These are phyloP conservation scores for Xylaria hypoxylon DNA, from an alignment of 2,329 filamentous ascomycete genomes.

Conservation along the genomic window DNA sequence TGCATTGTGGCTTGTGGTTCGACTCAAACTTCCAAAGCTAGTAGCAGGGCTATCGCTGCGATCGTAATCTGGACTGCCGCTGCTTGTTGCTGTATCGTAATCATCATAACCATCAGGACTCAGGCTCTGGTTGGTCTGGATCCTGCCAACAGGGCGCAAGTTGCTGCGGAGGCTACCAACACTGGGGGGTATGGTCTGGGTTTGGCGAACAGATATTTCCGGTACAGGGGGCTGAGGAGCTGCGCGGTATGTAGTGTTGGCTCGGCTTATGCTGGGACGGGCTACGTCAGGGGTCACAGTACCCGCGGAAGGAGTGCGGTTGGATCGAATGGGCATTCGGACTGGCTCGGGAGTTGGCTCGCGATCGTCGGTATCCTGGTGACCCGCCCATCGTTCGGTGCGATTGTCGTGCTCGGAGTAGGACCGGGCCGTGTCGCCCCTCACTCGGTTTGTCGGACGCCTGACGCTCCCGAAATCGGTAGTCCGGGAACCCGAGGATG, in stretches of 20 bases:
- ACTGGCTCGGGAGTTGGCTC: constrained; percentile 54
- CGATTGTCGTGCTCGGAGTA: constrained; percentile 56
- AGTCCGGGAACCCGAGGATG: constrained; percentile 40
- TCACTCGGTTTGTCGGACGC: constrained; percentile 51
- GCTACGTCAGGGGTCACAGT: constrained; percentile 47
- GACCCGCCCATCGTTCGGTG: constrained; percentile 48
- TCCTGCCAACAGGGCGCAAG: constrained; percentile 60
- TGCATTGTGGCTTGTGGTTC: constrained; percentile 56
- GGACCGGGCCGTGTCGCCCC: constrained; percentile 63
- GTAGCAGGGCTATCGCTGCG: constrained; percentile 67
- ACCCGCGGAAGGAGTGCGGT: constrained; percentile 46
- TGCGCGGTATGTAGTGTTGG: constrained; percentile 48
- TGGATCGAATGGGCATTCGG: constrained; percentile 60
- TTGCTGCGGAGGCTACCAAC: constrained; percentile 56
- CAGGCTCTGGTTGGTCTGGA: constrained; percentile 54
- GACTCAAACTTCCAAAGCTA: constrained; percentile 65
- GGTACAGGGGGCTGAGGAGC: constrained; percentile 45
- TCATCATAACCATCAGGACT: constrained; percentile 62
- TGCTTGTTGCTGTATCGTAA: constrained; percentile 63
- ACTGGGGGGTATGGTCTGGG: constrained; percentile 46
- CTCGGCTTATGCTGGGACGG: constrained; percentile 47
- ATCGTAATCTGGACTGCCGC: constrained; percentile 64
- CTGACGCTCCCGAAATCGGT: constrained; percentile 44
- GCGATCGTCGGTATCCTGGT: constrained; percentile 52
- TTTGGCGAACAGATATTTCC: constrained; percentile 43